Evolutionary conservation across 2,329 filamentous ascomycete species (phyloP), one percentile per base, ranked within the genome.

Genomic region (Polytolypa hystricis): DNA sequence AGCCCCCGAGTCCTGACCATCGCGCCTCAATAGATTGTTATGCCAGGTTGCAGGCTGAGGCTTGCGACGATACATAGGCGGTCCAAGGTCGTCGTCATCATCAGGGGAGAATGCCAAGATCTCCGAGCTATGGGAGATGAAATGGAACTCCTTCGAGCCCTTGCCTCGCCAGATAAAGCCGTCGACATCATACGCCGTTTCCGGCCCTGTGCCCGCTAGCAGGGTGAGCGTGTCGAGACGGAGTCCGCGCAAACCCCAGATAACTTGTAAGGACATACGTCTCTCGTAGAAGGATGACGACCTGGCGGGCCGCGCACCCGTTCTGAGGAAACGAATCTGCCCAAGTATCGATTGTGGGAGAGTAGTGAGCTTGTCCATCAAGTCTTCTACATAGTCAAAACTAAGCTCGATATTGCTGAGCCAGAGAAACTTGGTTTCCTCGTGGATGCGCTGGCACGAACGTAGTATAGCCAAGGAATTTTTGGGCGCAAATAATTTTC

Each of bases 121-220:
- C 23, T 35, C 33, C 12, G 42, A 45, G 29, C 46, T 33, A 28
- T 27, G 33, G 33, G 36, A 35, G 38, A 44, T 41, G 35, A 35
- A 47, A 14, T 37, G 39, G 19, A 47, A 34, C 28, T 44, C 40
- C 37, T 35, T 41, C 45, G 45, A 49, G 31, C 43, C 43, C 33
- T 40, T 42, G 16, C 45, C 45, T 30, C 43, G 26, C 25, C 37
- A n/a, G 23, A 47, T 28, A 20, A 47, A 38, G 16, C 39, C 39
- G 17, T 30, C 39, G 28, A 48, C 30, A 27, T 37, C 44, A 38
- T 47, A 47, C 26, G 33, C 27, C 29, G 33, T 15, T 36, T 33
- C 32, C 14, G 32, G 32, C 3, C 11, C 14, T 21, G 19, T 32
- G 12, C 33, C 19, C 15, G 37, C 33, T 26, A 45, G 30, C 33